A percentile compares a stretch with the other conserved stretches of the same genome.
Evolutionary conservation across 306 rosid genomes (phyloP).

Genomic region (Vigna trinervia): DNA sequence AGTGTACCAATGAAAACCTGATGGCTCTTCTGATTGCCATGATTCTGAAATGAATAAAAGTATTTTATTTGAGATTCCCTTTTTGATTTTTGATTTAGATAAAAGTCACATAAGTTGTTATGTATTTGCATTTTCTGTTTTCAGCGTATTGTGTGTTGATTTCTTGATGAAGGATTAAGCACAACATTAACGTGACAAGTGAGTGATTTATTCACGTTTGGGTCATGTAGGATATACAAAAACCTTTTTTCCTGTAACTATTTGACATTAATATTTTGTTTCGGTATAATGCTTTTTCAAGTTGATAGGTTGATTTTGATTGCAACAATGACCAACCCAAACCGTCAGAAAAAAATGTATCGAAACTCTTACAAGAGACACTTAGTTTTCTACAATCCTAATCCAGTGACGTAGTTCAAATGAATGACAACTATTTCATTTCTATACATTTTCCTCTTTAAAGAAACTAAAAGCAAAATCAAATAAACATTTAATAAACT

Average conservation of each 20-base stretch:
- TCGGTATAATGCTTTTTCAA: background rate
- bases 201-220: background rate
- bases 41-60: slow-evolving; percentile 45
- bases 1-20: slow-evolving; percentile 32
- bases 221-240: slow-evolving; percentile 5
- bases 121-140: slow-evolving; percentile 37
- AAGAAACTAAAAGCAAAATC: slow-evolving; percentile 10
- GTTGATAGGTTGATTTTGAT: background rate
- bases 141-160: background rate
- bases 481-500: background rate
- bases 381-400: no score
- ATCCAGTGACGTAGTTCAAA: background rate
- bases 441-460: background rate
- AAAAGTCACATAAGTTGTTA: background rate
- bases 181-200: slow-evolving; percentile 3
- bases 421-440: slow-evolving; percentile 9
- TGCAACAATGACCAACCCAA: background rate
- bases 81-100: background rate
- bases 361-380: no score
- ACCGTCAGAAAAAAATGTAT: no score
- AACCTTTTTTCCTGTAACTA: background rate
- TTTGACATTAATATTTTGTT: background rate
- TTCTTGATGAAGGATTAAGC: slow-evolving; percentile 29
- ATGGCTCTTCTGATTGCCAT: slow-evolving; percentile 38
- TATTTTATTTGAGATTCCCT: slow-evolving; percentile 22